These are phyloP conservation scores for Pichia ethanolica DNA, from an alignment of 805 yeast genomes.

Conservation along the genomic window DNA sequence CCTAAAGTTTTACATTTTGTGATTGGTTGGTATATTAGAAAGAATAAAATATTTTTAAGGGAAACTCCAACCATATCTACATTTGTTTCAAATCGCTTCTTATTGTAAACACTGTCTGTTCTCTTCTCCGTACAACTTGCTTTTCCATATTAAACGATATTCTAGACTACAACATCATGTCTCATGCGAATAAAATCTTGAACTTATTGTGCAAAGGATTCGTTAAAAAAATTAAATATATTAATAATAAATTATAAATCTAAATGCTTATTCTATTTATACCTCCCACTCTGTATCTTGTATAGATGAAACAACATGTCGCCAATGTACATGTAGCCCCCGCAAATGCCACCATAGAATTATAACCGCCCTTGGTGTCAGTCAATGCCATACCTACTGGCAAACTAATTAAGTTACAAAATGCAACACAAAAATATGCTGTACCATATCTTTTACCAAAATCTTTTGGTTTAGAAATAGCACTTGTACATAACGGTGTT, in stretches of 20 bases:
- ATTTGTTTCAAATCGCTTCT: too few species aligned
- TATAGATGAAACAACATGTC: slow-evolving; percentile 14
- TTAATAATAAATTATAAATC: neutral
- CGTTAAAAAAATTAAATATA: too few species aligned
- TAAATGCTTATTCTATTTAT: slow-evolving; percentile 3
- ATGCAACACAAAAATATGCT: slow-evolving; percentile 42
- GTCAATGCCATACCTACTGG: slow-evolving; percentile 35
- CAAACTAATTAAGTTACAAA: slow-evolving; percentile 39
- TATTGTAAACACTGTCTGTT: too few species aligned
- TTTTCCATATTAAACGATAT: too few species aligned
- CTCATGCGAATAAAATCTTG: too few species aligned
- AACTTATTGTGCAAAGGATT: too few species aligned
- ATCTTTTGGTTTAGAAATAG: slow-evolving; percentile 52
- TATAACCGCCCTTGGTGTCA: slow-evolving; percentile 24
- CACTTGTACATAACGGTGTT: slow-evolving; percentile 64
- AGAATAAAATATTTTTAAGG: too few species aligned
- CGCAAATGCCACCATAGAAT: slow-evolving; percentile 28
- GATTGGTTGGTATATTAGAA: too few species aligned
- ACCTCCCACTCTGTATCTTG: slow-evolving; percentile 22
- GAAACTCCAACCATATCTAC: too few species aligned
- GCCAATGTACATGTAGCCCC: slow-evolving; percentile 24
- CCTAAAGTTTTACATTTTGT: too few species aligned
- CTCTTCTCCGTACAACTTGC: too few species aligned
- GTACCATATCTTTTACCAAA: slow-evolving; percentile 71
- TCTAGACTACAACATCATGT: too few species aligned